A percentile compares a stretch with the other conserved stretches of the same genome.
Conservation (phyloP, 495 filamentous ascomycete genomes). For the Xylaria telfairii region DNA sequence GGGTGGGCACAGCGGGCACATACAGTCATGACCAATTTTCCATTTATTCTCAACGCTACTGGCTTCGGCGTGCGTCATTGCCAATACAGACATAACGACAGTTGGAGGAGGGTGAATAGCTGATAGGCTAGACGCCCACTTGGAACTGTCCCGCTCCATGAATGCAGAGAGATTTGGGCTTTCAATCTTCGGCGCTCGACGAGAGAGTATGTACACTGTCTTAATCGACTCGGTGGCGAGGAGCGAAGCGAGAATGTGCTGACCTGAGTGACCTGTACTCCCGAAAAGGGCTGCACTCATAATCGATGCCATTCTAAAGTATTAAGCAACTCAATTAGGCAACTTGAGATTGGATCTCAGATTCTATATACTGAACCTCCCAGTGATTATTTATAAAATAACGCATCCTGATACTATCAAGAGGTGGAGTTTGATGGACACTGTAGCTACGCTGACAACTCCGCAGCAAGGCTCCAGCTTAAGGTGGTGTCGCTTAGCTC, state of each 20-base stretch:
- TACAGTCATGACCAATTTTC: neutral
- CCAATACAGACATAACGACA: neutral
- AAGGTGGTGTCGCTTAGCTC: neutral
- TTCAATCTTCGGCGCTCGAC: constrained; percentile 14
- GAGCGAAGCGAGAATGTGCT: neutral
- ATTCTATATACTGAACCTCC: neutral
- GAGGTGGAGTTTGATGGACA: neutral
- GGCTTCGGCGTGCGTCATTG: neutral
- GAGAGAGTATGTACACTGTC: neutral
- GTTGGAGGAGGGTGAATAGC: neutral
- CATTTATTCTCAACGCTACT: neutral
- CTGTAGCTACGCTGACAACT: neutral
- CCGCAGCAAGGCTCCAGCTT: neutral
- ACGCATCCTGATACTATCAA: neutral
- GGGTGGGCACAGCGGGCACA: neutral
- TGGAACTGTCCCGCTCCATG: neutral
- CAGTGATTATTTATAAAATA: neutral
- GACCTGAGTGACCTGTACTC: constrained; percentile 1
- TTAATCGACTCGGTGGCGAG: constrained; percentile 7
- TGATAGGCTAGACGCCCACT: neutral
- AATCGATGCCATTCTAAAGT: neutral
- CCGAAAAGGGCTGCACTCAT: neutral
- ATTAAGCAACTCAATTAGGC: neutral
- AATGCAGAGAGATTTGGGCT: neutral
- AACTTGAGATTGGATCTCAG: neutral